Base-by-base conservation (phyloP, 2,329 filamentous ascomycete species). In the Huntiella savannae region DNA sequence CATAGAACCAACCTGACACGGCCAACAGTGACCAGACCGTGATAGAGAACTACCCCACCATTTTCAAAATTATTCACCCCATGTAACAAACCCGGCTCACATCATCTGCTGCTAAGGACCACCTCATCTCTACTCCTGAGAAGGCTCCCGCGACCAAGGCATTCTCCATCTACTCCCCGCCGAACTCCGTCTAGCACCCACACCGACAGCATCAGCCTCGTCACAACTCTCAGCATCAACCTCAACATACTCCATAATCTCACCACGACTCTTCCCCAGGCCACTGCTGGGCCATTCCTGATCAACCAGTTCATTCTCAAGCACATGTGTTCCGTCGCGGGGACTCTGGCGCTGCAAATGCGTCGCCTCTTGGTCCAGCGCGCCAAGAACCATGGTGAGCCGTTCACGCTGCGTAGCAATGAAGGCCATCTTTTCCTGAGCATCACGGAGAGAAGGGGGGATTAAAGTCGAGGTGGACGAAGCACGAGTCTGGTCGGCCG, bases 211-310 rank as follows among this genome's bases (percentile, higher is more conserved):
- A 32, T 64, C 67, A 40, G 73, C 72, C 56, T 74, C 77, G 19
- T 64, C 65, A 7, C 70, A 70, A 55, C 77, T 79, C 57, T 87
- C 81, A 33, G 78, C 76, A 51, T 91, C 82, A 53, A 92, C 83
- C 59, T 84, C 82, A 57, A 93, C 86, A 57, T 95, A 95, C 54
- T 93, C 88, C 15, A 73, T 75, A 10, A 28, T 28, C 58, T 94
- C 86, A 59, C 83, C 92, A 52, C 77, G 77, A 57, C 82, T 88
- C 64, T 88, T 88, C 55, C 75, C 79, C 55, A 93, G 63, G 3
- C 67, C 75, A 59, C 66, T 66, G 50, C 65, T 59, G 28, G 63
- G 65, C 44, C 69, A 62, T 35, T 58, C 57, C 12, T 57, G 62
- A 17, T 53, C 53, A 3, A 34, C 40, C 28, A 19, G 40, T 7